Percentiles rank a stretch among this genome's conserved stretches.
phyloP scores from a whole-genome alignment of 352 stramenopile species.

The Globisporangium carolinianum region DNA sequence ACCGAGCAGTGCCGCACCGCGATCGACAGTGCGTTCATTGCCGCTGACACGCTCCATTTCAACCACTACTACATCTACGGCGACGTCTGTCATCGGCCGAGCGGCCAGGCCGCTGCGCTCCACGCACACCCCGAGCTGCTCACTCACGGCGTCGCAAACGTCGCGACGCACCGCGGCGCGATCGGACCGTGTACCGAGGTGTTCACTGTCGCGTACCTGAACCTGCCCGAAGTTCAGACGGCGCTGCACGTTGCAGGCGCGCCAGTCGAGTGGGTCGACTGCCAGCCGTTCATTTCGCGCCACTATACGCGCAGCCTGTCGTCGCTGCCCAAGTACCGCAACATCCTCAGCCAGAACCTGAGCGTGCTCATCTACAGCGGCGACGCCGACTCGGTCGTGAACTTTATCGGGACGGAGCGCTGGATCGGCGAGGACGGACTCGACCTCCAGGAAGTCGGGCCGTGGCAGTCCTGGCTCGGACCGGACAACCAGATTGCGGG shows the following conservation, averaged over 20 bases:
- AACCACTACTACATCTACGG: constrained; percentile 76
- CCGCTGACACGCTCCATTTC: constrained; percentile 20
- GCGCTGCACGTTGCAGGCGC: constrained; percentile 34
- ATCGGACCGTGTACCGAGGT: constrained; percentile 49
- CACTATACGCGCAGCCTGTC: background rate
- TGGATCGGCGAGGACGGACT: constrained; percentile 57
- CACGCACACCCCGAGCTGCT: constrained; percentile 7
- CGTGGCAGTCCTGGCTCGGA: constrained; percentile 49
- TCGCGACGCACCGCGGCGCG: constrained; percentile 27
- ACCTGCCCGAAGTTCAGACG: constrained; percentile 40
- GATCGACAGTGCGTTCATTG: constrained; percentile 31
- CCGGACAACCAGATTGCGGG: constrained; percentile 74
- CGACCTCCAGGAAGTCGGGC: constrained; percentile 25
- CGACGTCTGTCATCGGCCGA: constrained; percentile 58
- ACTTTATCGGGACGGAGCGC: constrained; percentile 81
- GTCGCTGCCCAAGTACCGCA: constrained; percentile 55
- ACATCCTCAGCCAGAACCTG: constrained; percentile 36
- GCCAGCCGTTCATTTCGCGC: constrained; percentile 38
- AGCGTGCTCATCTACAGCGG: constrained; percentile 62
- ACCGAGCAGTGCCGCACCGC: constrained; percentile 29
- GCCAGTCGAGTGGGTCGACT: constrained; percentile 46
- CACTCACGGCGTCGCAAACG: constrained; percentile 13
- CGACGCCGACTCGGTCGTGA: constrained; percentile 63
- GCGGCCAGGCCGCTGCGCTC: constrained; percentile 37
- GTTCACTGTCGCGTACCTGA: constrained; percentile 57